These are phyloP conservation scores for Amaranthus hypochondriacus DNA, from an alignment of 148 eudicot species.

Conservation along the genomic window DNA sequence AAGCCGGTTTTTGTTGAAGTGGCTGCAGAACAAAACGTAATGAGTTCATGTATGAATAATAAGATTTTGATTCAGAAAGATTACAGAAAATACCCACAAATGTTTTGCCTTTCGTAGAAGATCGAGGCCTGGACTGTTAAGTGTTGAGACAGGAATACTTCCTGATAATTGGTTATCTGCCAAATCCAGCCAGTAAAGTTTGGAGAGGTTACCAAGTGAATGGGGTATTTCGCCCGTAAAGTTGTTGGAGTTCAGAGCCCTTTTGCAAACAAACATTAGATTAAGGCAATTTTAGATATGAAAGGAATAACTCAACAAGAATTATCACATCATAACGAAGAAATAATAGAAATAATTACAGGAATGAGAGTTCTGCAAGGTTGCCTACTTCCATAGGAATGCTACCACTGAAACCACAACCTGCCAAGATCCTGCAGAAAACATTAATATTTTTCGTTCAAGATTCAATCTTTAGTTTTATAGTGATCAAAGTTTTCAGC, in stretches of 20 bases:
- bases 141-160: slow-evolving; percentile 65
- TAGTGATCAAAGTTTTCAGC: background rate
- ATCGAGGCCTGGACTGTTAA: slow-evolving; percentile 57
- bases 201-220: slow-evolving; percentile 68
- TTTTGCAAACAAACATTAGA: slow-evolving; percentile 10
- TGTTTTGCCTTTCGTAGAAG: slow-evolving; percentile 65
- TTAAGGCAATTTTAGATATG: background rate
- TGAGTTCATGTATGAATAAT: slow-evolving; percentile 7
- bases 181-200: slow-evolving; percentile 84
- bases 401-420: slow-evolving; percentile 77
- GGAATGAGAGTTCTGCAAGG: slow-evolving; percentile 52
- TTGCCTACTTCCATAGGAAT: slow-evolving; percentile 82
- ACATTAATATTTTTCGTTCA: slow-evolving; percentile 1
- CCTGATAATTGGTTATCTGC: slow-evolving; percentile 81
- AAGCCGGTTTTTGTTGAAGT: slow-evolving; percentile 84
- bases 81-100: slow-evolving; percentile 50
- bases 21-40: slow-evolving; percentile 40
- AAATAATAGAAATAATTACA: slow-evolving; percentile 38
- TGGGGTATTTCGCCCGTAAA: slow-evolving; percentile 72
- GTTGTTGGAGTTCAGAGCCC: slow-evolving; percentile 84
- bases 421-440: slow-evolving; percentile 70
- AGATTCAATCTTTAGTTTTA: background rate
- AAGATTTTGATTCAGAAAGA: background rate
- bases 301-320: background rate
- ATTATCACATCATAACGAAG: background rate